phyloP scores from a whole-genome alignment of 768 basidiomycete genomes.

The Neoboletus magnificus region DNA sequence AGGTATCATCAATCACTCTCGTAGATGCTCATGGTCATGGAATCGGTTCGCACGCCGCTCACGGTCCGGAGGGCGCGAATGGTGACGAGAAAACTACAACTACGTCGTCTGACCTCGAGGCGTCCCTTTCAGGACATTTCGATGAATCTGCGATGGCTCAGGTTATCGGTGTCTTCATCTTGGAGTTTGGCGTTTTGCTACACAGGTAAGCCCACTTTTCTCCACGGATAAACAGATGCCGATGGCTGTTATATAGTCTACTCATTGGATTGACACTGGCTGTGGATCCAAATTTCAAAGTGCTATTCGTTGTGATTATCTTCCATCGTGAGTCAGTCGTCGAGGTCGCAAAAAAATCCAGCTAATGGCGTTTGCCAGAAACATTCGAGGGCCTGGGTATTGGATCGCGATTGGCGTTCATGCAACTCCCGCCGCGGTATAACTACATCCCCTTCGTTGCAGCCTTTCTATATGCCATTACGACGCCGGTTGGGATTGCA shows the following conservation, averaged over 20 bases:
- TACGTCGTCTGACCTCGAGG: conserved; percentile 28
- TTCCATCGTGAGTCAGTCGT: conserved; percentile 77
- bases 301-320: conserved; percentile 85
- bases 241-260: conserved; percentile 41
- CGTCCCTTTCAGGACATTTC: conserved; percentile 11
- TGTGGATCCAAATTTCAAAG: conserved; percentile 76
- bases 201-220: conserved; percentile 51
- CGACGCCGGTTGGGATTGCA: conserved; percentile 88
- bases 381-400: conserved; percentile 93
- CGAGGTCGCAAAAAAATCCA: background rate
- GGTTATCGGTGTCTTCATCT: conserved; percentile 81
- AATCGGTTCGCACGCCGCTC: conserved; percentile 57
- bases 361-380: conserved; percentile 45
- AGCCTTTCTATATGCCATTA: conserved; percentile 66
- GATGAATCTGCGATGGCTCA: conserved; percentile 58
- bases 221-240: background rate
- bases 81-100: conserved; percentile 7
- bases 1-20: background rate
- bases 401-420: conserved; percentile 81
- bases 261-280: conserved; percentile 90
- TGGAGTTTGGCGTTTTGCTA: conserved; percentile 91
- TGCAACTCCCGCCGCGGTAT: conserved; percentile 57
- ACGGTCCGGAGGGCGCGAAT: conserved; percentile 56
- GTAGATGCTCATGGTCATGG: conserved; percentile 68
- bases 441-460: conserved; percentile 55